These are phyloP conservation scores for Oryza glaberrima DNA, from an alignment of 176 grass and related monocot genomes.

Conservation along the genomic window DNA sequence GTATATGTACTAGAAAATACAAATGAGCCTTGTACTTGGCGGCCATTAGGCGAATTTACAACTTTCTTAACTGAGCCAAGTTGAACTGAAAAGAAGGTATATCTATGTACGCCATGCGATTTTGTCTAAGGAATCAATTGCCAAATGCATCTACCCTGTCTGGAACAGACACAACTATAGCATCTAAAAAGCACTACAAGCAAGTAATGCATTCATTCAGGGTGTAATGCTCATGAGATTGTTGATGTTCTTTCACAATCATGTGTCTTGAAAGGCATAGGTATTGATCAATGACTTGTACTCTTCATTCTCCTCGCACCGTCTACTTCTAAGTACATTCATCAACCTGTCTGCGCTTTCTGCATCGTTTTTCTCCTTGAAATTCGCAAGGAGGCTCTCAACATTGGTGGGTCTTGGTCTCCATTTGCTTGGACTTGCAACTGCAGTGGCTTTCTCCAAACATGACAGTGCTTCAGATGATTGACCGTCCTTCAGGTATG, in stretches of 20 bases:
- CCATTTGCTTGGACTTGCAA: constrained; percentile 69
- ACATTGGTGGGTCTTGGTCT: constrained; percentile 65
- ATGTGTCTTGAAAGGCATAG: constrained; percentile 43
- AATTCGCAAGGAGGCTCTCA: constrained; percentile 60
- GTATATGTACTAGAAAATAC: constrained; percentile 22
- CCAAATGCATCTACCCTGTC: constrained; percentile 8
- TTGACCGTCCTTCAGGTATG: constrained; percentile 63
- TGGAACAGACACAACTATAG: constrained; percentile 12
- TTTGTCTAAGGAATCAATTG: constrained; percentile 25
- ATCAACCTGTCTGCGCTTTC: constrained; percentile 48
- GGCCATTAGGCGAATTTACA: background rate
- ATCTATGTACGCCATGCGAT: constrained; percentile 43
- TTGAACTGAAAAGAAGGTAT: constrained; percentile 33
- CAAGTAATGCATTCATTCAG: constrained; percentile 17
- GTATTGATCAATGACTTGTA: constrained; percentile 55
- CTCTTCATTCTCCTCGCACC: constrained; percentile 63
- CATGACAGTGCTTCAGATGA: constrained; percentile 64
- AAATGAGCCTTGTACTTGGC: background rate
- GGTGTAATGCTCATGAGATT: background rate
- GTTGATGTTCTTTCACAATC: background rate
- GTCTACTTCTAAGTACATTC: constrained; percentile 63
- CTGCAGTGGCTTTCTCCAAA: constrained; percentile 66
- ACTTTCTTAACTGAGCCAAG: constrained; percentile 39
- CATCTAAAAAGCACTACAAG: constrained; percentile 13
- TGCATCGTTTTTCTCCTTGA: constrained; percentile 62